These are phyloP conservation scores for Claviceps sp. DNA, from an alignment of 2,329 filamentous ascomycete genomes.

Conservation along the genomic window DNA sequence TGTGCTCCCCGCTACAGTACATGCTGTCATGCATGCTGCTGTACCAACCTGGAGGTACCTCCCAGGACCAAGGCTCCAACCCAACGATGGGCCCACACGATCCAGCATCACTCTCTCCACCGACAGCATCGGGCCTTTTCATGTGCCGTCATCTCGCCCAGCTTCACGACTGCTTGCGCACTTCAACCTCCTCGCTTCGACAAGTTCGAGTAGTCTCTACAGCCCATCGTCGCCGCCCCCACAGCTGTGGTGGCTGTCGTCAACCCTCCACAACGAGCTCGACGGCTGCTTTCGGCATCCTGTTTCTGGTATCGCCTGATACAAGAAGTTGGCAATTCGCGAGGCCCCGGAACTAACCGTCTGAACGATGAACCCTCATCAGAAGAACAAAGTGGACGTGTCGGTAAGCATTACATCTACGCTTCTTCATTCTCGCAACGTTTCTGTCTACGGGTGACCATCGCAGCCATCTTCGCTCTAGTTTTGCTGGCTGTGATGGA, in stretches of 20 bases:
- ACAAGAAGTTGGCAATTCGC: background rate
- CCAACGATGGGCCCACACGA: background rate
- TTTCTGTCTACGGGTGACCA: background rate
- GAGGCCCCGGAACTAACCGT: background rate
- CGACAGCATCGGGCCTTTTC: too few species aligned
- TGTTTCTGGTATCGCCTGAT: background rate
- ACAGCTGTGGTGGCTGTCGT: background rate
- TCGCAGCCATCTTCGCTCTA: background rate
- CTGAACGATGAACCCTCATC: slow-evolving; percentile 74
- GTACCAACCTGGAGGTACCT: too few species aligned
- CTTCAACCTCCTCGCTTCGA: background rate
- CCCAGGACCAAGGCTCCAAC: too few species aligned
- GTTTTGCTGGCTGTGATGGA: background rate
- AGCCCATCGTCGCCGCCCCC: background rate
- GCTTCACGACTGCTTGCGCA: background rate
- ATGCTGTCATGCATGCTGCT: too few species aligned
- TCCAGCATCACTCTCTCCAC: background rate
- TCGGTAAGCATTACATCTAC: slow-evolving; percentile 51
- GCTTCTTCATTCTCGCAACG: background rate
- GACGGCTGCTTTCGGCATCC: background rate
- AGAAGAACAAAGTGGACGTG: slow-evolving; percentile 97
- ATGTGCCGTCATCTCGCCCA: background rate
- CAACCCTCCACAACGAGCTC: background rate
- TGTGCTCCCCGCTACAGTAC: too few species aligned
- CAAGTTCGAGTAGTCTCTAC: background rate